Base-by-base conservation (phyloP, 2,329 filamentous ascomycete species). In the Aspergillus ochraceoroseus region DNA sequence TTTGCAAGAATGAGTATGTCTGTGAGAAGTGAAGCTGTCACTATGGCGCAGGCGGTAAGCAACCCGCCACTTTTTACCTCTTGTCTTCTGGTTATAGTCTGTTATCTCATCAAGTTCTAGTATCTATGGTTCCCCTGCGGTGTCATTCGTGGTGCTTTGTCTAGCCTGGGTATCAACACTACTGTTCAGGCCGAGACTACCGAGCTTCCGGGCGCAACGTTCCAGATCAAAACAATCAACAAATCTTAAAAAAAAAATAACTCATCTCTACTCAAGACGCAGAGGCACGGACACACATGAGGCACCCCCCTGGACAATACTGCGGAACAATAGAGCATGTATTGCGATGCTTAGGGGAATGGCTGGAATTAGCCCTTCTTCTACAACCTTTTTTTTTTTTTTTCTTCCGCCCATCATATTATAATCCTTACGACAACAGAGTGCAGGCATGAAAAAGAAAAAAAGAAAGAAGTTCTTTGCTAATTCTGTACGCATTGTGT, bases 51-150 rank as follows among this genome's bases (percentile, higher is more conserved):
- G 60, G 83, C 85, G 51, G 87, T 94, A 76, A 54, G 80, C 8
- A 15, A 38, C n/a, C n/a, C n/a, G n/a, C n/a, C n/a, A n/a, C n/a
- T n/a, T n/a, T n/a, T n/a, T n/a, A n/a, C n/a, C n/a, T n/a, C n/a
- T n/a, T n/a, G n/a, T n/a, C n/a, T n/a, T n/a, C n/a, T n/a, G n/a
- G 13, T 4, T 17, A 22, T 22, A 5, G 20, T 22, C 5, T 22
- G 20, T n/a, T n/a, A 12, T 42, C 38, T 50, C 15, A 50, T 22
- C 9, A 23, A 14, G 22, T 11, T 14, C 3, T 34, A 94, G 84
- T 95, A 94, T 63, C 73, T 98, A 9, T 95, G 87, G 78, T 95
- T 96, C 58, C 92, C 92, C 5, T 94, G 89, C 55, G 92, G 92
- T 32, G 76, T 98, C 33, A 86, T 98, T 46, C 77, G 90, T 43